A percentile compares a stretch with the other conserved stretches of the same genome.
Conservation (phyloP, 371 early-diverging fungal genomes). For the Catenaria anguillulae region DNA sequence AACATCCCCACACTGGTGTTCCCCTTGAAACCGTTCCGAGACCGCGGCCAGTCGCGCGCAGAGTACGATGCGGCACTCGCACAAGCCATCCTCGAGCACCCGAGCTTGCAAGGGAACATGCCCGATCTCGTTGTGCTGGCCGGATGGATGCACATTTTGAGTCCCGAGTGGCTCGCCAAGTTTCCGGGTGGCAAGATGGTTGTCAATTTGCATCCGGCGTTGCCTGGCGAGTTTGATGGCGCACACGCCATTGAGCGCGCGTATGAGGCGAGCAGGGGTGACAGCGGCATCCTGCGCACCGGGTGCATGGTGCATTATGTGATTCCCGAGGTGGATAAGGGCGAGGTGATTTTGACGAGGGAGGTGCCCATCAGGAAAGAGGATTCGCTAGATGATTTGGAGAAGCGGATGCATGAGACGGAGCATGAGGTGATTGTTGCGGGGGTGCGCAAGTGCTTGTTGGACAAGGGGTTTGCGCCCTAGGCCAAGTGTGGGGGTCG, state of each 20-base stretch:
- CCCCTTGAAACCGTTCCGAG: constrained; percentile 64
- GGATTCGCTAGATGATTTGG: constrained; percentile 66
- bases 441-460: constrained; percentile 13
- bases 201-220: constrained; percentile 91
- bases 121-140: constrained; percentile 82
- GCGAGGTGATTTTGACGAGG: constrained; percentile 63
- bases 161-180: constrained; percentile 54
- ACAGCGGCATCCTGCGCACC: constrained; percentile 46
- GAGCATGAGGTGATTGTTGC: constrained; percentile 76
- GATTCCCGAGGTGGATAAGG: constrained; percentile 85
- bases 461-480: neutral
- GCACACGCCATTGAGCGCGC: constrained; percentile 89
- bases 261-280: constrained; percentile 23
- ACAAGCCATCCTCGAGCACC: constrained; percentile 29
- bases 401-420: constrained; percentile 65
- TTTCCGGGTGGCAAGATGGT: constrained; percentile 42
- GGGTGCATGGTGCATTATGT: constrained; percentile 96
- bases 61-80: constrained; percentile 82
- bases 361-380: constrained; percentile 54
- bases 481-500: no score
- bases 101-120: constrained; percentile 17
- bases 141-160: constrained; percentile 94
- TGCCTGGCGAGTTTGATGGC: constrained; percentile 89
- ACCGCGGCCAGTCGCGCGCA: constrained; percentile 56
- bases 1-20: constrained; percentile 59